Evolutionary conservation across 2,329 filamentous ascomycete species (phyloP).

Genomic region (Phaeoacremonium minimum): DNA sequence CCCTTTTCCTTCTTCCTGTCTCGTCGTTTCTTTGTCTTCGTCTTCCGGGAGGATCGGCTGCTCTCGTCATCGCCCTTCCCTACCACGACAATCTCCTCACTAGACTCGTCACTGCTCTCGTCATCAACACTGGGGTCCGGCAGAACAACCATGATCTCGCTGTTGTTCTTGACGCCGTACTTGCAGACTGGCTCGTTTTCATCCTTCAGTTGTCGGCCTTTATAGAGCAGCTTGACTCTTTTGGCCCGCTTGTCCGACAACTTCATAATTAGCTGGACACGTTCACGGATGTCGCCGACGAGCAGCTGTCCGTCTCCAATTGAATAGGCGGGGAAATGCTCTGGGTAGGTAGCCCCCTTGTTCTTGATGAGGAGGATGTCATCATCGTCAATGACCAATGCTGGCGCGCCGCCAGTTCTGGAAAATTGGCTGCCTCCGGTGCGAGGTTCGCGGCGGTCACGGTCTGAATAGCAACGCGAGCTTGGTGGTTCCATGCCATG

Average conservation of each 20-base stretch:
- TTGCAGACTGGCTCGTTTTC: constrained; percentile 50
- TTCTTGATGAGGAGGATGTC: constrained; percentile 69
- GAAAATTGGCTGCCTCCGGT: constrained; percentile 6
- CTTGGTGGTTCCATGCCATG: constrained; percentile 29
- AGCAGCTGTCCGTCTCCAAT: constrained; percentile 70
- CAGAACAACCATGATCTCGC: constrained; percentile 56
- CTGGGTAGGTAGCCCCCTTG: constrained; percentile 60
- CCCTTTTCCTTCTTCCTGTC: constrained; percentile 37
- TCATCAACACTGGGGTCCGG: constrained; percentile 44
- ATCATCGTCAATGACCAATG: constrained; percentile 45
- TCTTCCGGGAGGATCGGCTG: constrained; percentile 29
- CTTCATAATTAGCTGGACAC: constrained; percentile 63
- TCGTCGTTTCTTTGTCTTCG: constrained; percentile 28
- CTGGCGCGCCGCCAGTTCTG: constrained; percentile 13
- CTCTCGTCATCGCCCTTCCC: constrained; percentile 43
- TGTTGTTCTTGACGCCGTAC: constrained; percentile 58
- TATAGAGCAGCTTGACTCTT: constrained; percentile 67
- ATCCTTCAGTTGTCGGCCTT: constrained; percentile 67
- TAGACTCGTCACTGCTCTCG: constrained; percentile 27
- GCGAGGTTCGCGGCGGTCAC: constrained; percentile 21
- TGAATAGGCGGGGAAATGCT: constrained; percentile 70
- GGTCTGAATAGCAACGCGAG: constrained; percentile 35
- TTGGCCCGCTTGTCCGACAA: constrained; percentile 47
- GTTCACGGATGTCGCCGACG: constrained; percentile 62
- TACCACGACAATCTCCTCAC: constrained; percentile 36